A percentile compares a stretch with the other conserved stretches of the same genome.
Conservation (phyloP, 805 yeast genomes). For the Candida xyloterini region DNA sequence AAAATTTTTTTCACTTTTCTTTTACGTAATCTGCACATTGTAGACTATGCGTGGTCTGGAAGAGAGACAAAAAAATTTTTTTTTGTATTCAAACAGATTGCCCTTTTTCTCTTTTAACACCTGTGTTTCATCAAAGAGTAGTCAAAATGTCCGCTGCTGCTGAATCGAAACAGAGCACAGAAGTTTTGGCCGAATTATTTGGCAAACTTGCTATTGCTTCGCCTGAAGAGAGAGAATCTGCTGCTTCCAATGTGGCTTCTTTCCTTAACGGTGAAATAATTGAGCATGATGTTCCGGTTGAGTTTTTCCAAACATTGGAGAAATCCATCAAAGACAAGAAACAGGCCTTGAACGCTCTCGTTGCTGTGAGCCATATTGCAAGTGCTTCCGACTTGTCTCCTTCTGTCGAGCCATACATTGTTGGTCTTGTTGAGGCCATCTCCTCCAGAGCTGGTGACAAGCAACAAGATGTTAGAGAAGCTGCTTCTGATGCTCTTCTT, state of each 20-base stretch:
- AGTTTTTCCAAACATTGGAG: slow-evolving; percentile 75
- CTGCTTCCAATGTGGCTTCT: slow-evolving; percentile 86
- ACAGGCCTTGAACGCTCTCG: slow-evolving; percentile 76
- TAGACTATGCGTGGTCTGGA: slow-evolving; percentile 13
- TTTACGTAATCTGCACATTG: slow-evolving; percentile 7
- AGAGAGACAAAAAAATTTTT: slow-evolving; percentile 11
- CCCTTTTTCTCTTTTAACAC: slow-evolving; percentile 11
- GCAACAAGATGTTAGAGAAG: slow-evolving; percentile 66
- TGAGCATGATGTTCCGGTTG: slow-evolving; percentile 96
- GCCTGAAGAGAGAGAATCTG: slow-evolving; percentile 75
- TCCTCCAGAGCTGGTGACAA: slow-evolving; percentile 88
- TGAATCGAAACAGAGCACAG: slow-evolving; percentile 60
- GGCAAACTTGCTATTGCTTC: slow-evolving; percentile 87
- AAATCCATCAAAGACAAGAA: slow-evolving; percentile 80
- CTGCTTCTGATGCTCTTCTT: slow-evolving; percentile 72
- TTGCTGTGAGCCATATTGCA: slow-evolving; percentile 83
- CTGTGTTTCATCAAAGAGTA: slow-evolving; percentile 12
- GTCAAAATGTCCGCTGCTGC: slow-evolving; percentile 37
- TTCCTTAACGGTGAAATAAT: slow-evolving; percentile 95
- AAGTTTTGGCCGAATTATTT: slow-evolving; percentile 92
- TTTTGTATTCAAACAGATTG: slow-evolving; percentile 8
- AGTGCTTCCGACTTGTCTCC: slow-evolving; percentile 75
- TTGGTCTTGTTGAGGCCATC: slow-evolving; percentile 68
- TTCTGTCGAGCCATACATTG: slow-evolving; percentile 94
- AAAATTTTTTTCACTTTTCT: slow-evolving; percentile 13